Base-by-base conservation (phyloP, 768 basidiomycete genomes). In the Royoungia palumana region DNA sequence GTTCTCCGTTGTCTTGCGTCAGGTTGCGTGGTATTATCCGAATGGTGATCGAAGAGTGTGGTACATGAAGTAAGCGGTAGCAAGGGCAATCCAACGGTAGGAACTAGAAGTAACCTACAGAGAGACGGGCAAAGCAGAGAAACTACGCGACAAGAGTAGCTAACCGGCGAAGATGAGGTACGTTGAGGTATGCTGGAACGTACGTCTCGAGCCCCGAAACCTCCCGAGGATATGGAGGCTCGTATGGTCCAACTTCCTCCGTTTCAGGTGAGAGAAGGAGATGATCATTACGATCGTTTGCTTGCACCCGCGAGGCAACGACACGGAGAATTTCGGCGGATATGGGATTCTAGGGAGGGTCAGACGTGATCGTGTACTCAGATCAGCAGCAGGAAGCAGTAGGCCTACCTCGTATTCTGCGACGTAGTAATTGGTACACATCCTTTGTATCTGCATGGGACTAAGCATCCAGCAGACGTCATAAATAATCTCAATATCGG, bases 401-500 rank as follows among this genome's bases (percentile, higher is more conserved):
- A 75, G 35, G 44, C 60, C 37, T 58, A 92, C 93, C 82, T 99
- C 96, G 67, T 98, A 99, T 72, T 98, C 96, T 39, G 95, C 96
- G 53, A 95, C 94, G 64, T 96, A 97, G 72, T 98, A 97, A 68
- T 95, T 95, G 50, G 90, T 92, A 69, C 96, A 97, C 84, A 99
- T 94, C 66, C 96, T 87, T 73, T 98, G 96, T 56, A 99, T 98
- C 69, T 99, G 96, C 71, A 94, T 94, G 2, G 96, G 96, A 55
- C 93, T 97, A 38, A 99, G 77, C 88, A 98, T 98, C 95, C 96
- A 98, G 76, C 95, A 98, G 53, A 99, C 95, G 63, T 94, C 92
- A 67, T 96, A 98, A 60, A 99, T 95, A 62, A 98, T 98, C 71
- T 98, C 94, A 53, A 99, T 96, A 65, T 98, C 96, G 20, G 88